Evolutionary conservation across 805 yeast species (phyloP).

Genomic region (Pichia exigua): DNA sequence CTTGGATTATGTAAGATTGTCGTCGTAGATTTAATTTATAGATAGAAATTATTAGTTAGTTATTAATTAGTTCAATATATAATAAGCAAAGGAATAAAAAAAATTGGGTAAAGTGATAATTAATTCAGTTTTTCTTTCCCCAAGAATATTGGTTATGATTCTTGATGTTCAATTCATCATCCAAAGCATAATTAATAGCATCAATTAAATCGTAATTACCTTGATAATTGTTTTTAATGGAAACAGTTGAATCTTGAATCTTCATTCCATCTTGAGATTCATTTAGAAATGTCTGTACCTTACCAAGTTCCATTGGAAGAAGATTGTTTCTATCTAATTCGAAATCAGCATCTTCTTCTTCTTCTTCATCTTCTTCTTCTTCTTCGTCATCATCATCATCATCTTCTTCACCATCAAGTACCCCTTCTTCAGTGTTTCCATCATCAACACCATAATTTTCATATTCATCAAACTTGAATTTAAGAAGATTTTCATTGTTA

Average conservation of each 20-base stretch:
- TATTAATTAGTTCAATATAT: neutral
- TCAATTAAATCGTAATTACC: constrained; percentile 9
- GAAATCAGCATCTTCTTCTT: neutral
- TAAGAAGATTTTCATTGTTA: neutral
- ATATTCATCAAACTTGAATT: neutral
- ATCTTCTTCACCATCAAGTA: no score
- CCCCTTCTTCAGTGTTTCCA: neutral
- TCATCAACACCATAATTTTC: neutral
- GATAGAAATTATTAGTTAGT: neutral
- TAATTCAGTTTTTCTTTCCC: neutral
- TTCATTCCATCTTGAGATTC: neutral
- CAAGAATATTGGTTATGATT: neutral
- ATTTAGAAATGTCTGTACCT: constrained; percentile 1
- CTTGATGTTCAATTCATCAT: constrained; percentile 6
- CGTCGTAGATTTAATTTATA: neutral
- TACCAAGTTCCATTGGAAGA: constrained; percentile 3
- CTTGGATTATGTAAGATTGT: neutral
- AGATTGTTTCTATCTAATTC: constrained; percentile 1
- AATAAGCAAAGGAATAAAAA: neutral
- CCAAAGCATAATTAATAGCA: constrained; percentile 11
- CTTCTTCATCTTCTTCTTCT: constrained; percentile 1
- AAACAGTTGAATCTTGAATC: neutral
- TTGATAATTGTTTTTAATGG: neutral
- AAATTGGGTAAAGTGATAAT: neutral
- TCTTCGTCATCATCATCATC: constrained; percentile 1